Evolutionary conservation across 257 asterid species (phyloP).

Genomic region (Thymus mandschuricus): DNA sequence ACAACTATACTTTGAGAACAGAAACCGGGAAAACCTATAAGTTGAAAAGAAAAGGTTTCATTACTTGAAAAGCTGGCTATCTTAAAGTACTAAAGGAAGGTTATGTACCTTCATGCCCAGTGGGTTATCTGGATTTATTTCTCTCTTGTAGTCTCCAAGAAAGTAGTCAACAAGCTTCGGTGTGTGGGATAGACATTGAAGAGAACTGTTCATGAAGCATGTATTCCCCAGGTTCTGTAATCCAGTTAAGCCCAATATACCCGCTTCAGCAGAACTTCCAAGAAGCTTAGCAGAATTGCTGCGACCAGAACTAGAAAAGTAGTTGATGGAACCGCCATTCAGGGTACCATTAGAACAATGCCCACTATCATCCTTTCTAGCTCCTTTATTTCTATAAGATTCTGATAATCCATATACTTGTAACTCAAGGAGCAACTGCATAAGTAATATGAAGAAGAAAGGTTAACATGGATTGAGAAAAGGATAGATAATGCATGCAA

Average conservation of each 20-base stretch:
- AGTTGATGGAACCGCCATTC: constrained; percentile 60
- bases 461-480: constrained; percentile 15
- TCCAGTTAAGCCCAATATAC: constrained; percentile 89
- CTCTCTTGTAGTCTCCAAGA: constrained; percentile 89
- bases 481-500: constrained; percentile 10
- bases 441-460: constrained; percentile 36
- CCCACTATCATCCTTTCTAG: constrained; percentile 52
- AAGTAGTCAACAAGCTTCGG: constrained; percentile 97
- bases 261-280: constrained; percentile 73
- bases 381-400: constrained; percentile 62
- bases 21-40: constrained; percentile 25
- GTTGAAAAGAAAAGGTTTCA: constrained; percentile 20
- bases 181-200: constrained; percentile 94
- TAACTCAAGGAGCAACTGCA: constrained; percentile 86
- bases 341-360: constrained; percentile 58
- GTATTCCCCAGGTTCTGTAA: constrained; percentile 95
- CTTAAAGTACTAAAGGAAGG: constrained; percentile 20
- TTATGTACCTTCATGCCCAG: constrained; percentile 90
- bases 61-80: constrained; percentile 29
- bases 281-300: constrained; percentile 54
- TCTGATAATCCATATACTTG: constrained; percentile 96
- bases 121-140: constrained; percentile 86
- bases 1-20: constrained; percentile 12
- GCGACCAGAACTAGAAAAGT: constrained; percentile 46
- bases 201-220: constrained; percentile 96